These are phyloP conservation scores for Cutaneotrichosporon arboriforme DNA, from an alignment of 1,284 basidiomycete species.

Conservation along the genomic window DNA sequence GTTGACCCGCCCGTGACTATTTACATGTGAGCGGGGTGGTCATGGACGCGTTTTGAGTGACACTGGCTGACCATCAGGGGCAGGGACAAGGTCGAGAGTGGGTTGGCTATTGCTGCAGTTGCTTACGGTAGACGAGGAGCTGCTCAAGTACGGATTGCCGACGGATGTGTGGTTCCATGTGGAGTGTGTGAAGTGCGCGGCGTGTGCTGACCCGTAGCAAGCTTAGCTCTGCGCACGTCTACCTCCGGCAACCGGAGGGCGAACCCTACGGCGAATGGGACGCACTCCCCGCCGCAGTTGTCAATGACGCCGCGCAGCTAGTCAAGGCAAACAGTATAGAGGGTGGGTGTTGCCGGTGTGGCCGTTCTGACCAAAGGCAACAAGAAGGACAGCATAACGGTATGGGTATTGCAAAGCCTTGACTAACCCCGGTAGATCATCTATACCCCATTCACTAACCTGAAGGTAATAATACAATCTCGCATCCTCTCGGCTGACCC, in stretches of 20 bases:
- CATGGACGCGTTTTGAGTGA: too few relatives aligned
- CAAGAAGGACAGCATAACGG: constrained; percentile 86
- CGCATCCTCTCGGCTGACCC: neutral
- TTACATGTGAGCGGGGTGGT: constrained; percentile 59
- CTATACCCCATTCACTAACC: constrained; percentile 82
- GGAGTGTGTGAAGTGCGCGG: constrained; percentile 37
- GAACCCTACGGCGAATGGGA: constrained; percentile 70
- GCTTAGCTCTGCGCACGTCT: constrained; percentile 89
- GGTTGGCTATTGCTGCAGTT: constrained; percentile 32
- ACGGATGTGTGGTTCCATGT: constrained; percentile 58
- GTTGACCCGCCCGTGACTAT: constrained; percentile 64
- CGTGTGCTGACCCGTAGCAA: constrained; percentile 56
- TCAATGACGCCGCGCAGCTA: constrained; percentile 84
- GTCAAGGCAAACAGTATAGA: constrained; percentile 98
- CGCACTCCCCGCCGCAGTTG: constrained; percentile 67
- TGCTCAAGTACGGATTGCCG: constrained; percentile 78
- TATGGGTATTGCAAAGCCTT: constrained; percentile 7
- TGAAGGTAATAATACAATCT: constrained; percentile 64
- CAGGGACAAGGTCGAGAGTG: constrained; percentile 92
- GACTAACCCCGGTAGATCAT: constrained; percentile 56
- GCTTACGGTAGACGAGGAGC: constrained; percentile 68
- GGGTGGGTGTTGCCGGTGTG: constrained; percentile 53
- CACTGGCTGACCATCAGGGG: constrained; percentile 56
- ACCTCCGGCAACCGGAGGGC: constrained; percentile 73
- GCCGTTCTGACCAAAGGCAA: constrained; percentile 59